These are phyloP conservation scores for Xanthoconium stramineum DNA, from an alignment of 768 basidiomycete genomes.

Conservation along the genomic window DNA sequence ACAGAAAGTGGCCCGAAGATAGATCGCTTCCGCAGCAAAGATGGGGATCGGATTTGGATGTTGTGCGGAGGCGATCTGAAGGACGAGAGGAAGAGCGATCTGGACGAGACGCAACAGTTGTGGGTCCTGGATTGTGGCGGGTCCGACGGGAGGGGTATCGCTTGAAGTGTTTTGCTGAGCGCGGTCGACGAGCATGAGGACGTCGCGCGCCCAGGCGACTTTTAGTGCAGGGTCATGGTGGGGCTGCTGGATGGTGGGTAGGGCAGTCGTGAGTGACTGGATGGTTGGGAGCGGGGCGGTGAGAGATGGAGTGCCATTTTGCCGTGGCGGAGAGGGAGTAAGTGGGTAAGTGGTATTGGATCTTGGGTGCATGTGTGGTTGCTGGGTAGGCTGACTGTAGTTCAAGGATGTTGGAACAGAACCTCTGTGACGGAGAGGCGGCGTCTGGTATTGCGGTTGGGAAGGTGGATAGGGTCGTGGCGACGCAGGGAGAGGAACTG, in stretches of 20 bases:
- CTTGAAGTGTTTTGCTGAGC: conserved; percentile 33
- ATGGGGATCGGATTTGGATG: conserved; percentile 35
- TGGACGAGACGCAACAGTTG: conserved; percentile 57
- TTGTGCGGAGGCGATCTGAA: conserved; percentile 48
- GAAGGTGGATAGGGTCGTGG: conserved; percentile 18
- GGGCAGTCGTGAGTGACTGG: conserved; percentile 50
- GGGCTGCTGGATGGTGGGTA: conserved; percentile 51
- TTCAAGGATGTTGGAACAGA: conserved; percentile 19
- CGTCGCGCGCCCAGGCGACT: conserved; percentile 79
- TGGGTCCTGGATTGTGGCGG: conserved; percentile 55
- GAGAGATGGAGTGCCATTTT: conserved; percentile 42
- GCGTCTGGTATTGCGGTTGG: conserved; percentile 21
- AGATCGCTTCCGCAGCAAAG: conserved; percentile 69
- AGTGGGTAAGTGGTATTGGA: conserved; percentile 17
- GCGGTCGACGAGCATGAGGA: conserved; percentile 75
- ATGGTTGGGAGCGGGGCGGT: conserved; percentile 70
- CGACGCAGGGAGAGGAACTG: conserved; percentile 20
- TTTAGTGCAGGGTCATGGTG: conserved; percentile 56
- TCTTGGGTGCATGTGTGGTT: conserved; percentile 21
- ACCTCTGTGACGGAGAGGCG: conserved; percentile 23
- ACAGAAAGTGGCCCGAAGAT: conserved; percentile 71
- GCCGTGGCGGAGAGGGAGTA: conserved; percentile 23
- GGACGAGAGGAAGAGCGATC: conserved; percentile 61
- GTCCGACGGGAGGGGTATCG: conserved; percentile 47
- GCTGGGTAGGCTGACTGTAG: conserved; percentile 24